Evolutionary conservation across 2,329 filamentous ascomycete genomes (phyloP).

Genomic region (Pseudocercospora fijiensis): DNA sequence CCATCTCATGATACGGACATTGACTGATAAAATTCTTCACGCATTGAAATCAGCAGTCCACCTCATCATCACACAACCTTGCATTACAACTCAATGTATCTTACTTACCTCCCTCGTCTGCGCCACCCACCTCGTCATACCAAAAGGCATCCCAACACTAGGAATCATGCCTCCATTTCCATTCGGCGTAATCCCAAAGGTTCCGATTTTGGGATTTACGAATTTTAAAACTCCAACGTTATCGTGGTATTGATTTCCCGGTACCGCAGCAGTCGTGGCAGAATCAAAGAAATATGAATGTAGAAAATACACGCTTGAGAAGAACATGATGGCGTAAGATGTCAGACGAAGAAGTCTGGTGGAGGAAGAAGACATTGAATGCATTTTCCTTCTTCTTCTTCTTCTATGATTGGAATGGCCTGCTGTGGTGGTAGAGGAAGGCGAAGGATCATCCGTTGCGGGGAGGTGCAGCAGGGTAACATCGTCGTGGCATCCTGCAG

Average conservation of each 20-base stretch:
- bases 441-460: neutral
- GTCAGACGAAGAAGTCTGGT: neutral
- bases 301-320: neutral
- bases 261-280: neutral
- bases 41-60: conserved; percentile 21
- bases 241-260: conserved; percentile 24
- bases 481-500: conserved; percentile 5
- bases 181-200: conserved; percentile 37
- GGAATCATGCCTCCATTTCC: conserved; percentile 40
- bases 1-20: conserved; percentile 49
- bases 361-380: neutral
- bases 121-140: conserved; percentile 55
- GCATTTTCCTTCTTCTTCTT: neutral
- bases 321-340: neutral
- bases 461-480: neutral
- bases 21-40: conserved; percentile 50
- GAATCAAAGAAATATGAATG: neutral
- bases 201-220: conserved; percentile 38
- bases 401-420: neutral
- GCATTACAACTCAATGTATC: too few species aligned
- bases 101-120: conserved; percentile 42
- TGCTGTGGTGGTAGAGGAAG: neutral
- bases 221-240: conserved; percentile 33
- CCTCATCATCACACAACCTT: neutral
- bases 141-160: conserved; percentile 44